Evolutionary conservation across 140 eudicot species (phyloP).

Genomic region (Senecio squalidus): DNA sequence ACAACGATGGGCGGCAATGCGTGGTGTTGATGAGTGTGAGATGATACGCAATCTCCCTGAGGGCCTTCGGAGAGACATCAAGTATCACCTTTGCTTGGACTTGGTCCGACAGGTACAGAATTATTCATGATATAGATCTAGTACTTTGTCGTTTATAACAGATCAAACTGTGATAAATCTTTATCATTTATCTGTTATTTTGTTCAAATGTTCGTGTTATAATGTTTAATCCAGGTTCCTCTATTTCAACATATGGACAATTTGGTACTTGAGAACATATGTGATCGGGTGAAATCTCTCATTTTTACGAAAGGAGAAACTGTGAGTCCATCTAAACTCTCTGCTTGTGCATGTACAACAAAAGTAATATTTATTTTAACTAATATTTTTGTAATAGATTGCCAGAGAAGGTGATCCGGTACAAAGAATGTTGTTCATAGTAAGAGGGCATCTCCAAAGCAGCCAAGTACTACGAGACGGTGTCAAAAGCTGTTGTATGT

Average conservation of each 20-base stretch:
- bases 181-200: too few relatives aligned
- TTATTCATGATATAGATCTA: background rate
- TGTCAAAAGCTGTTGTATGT: conserved; percentile 85
- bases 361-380: background rate
- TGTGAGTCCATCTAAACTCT: conserved; percentile 36
- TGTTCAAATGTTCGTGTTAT: too few relatives aligned
- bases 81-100: conserved; percentile 92
- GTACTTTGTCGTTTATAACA: too few relatives aligned
- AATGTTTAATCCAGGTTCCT: conserved; percentile 64
- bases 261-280: conserved; percentile 92
- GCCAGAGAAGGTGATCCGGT: conserved; percentile 98
- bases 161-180: too few relatives aligned
- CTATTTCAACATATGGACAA: conserved; percentile 97
- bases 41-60: conserved; percentile 95
- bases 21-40: conserved; percentile 98
- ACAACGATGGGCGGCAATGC: conserved; percentile 99
- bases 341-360: background rate
- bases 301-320: conserved; percentile 96
- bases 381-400: conserved; percentile 30
- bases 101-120: conserved; percentile 75
- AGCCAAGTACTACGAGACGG: conserved; percentile 87
- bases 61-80: conserved; percentile 95
- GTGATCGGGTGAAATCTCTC: conserved; percentile 96
- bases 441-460: conserved; percentile 96
- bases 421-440: conserved; percentile 82